Base-by-base conservation (phyloP, 495 filamentous ascomycete genomes). In the Hyaloscypha variabilis region DNA sequence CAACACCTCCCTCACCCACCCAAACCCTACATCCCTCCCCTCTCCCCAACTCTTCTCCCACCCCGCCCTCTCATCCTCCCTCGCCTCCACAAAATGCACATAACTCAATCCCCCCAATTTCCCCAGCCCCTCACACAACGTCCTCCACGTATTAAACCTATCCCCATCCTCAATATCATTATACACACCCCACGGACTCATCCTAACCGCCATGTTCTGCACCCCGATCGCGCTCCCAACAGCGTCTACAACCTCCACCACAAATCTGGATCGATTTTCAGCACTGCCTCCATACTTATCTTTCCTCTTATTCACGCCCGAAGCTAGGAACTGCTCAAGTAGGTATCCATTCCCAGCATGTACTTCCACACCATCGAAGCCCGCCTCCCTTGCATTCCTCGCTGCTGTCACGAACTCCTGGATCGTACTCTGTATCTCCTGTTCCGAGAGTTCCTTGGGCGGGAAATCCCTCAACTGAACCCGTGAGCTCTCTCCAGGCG, bases 301-400 rank as follows among this genome's bases (percentile, higher is more conserved):
- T 8, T 77, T 82, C 24, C 83, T 77, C 63, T 73, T 77, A 77
- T 91, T 91, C 39, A 79, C 75, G 8, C 80, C 73, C 0, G 87
- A 87, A 6, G 82, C 86, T 50, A 90, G 69, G 76, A 90, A 91
- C 58, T 83, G 78, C 58, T 78, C 75, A 4, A 90, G 72, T 6
- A 91, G 79, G 67, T 90, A 91, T 6, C 89, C 88, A 72, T 87
- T 83, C 0, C 83, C 85, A 54, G 71, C 79, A 64, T 86, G 83
- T 54, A 88, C 81, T 75, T 88, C 84, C 60, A 90, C 87, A 26
- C 77, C 74, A 69, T 90, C 88, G 75, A 93, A 81, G 3, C 90
- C 91, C 0, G 88, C 89, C 65, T 82, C 69, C 13, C 89, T 76
- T 0, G 90, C 83, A 10, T 87, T 74, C 66, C 77, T 75, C 0